phyloP scores from a whole-genome alignment of 352 stramenopile species.

The Globisporangium nodosum region DNA sequence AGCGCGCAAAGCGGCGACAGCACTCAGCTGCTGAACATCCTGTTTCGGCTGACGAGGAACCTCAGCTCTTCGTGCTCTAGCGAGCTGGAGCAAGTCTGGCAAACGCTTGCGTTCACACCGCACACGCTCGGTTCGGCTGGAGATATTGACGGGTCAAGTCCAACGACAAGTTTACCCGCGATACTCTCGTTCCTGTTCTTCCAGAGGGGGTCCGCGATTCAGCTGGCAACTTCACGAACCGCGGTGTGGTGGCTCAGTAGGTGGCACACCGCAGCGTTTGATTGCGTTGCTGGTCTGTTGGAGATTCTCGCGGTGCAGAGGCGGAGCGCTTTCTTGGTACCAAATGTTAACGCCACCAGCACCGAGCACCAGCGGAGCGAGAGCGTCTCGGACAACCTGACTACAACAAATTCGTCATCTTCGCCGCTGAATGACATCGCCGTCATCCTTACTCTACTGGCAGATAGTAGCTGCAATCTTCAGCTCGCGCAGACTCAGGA shows the following conservation, averaged over 20 bases:
- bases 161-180: slow-evolving; percentile 14
- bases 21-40: slow-evolving; percentile 25
- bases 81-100: slow-evolving; percentile 61
- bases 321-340: neutral
- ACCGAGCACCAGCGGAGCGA: neutral
- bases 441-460: slow-evolving; percentile 24
- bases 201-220: slow-evolving; percentile 25
- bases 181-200: slow-evolving; percentile 47
- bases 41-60: slow-evolving; percentile 50
- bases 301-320: slow-evolving; percentile 1
- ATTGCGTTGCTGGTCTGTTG: slow-evolving; percentile 28
- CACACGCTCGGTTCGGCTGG: slow-evolving; percentile 10
- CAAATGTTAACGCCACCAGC: neutral
- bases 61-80: slow-evolving; percentile 31
- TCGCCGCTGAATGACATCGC: slow-evolving; percentile 27
- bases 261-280: slow-evolving; percentile 44
- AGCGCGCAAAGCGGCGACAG: neutral
- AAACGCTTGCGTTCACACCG: slow-evolving; percentile 44
- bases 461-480: slow-evolving; percentile 26
- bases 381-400: neutral
- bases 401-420: neutral
- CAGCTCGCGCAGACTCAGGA: neutral
- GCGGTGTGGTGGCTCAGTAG: slow-evolving; percentile 64
- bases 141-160: neutral
- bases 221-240: slow-evolving; percentile 42